These are phyloP conservation scores for Mimosa bimucronata DNA, from an alignment of 306 rosid genomes.

Conservation along the genomic window DNA sequence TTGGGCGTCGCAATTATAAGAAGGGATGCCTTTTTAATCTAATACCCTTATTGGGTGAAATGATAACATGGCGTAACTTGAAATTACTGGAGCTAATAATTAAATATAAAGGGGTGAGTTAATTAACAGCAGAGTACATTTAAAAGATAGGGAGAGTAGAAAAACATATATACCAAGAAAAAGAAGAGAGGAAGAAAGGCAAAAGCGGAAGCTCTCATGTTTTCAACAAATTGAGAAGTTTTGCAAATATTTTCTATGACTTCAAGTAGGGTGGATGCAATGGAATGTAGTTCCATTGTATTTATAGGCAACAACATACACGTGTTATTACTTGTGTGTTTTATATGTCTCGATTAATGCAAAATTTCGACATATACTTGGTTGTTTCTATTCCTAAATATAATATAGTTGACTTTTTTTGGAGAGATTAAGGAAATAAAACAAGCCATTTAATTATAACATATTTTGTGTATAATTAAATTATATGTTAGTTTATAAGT, in stretches of 20 bases:
- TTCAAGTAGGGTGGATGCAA: neutral
- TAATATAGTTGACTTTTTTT: no score
- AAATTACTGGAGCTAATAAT: neutral
- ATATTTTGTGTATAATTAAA: no score
- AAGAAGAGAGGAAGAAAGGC: neutral
- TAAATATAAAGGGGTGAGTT: neutral
- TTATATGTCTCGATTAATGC: neutral
- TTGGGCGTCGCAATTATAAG: no score
- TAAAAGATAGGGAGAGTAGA: neutral
- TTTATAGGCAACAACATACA: neutral
- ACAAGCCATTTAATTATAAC: no score
- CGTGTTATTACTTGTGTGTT: neutral
- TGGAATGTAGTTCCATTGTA: neutral
- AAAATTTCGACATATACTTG: neutral
- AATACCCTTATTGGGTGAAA: neutral
- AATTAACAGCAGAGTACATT: neutral
- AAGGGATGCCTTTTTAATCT: neutral
- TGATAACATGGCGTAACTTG: no score
- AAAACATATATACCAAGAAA: slow-evolving; percentile 12
- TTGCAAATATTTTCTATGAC: neutral
- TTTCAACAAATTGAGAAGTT: neutral
- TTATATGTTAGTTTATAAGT: no score
- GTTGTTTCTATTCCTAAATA: no score
- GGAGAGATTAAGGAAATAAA: no score
- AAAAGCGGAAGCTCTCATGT: slow-evolving; percentile 2